Base-by-base conservation (phyloP, 1,284 basidiomycete species). In the Apiotrichum laibachii region DNA sequence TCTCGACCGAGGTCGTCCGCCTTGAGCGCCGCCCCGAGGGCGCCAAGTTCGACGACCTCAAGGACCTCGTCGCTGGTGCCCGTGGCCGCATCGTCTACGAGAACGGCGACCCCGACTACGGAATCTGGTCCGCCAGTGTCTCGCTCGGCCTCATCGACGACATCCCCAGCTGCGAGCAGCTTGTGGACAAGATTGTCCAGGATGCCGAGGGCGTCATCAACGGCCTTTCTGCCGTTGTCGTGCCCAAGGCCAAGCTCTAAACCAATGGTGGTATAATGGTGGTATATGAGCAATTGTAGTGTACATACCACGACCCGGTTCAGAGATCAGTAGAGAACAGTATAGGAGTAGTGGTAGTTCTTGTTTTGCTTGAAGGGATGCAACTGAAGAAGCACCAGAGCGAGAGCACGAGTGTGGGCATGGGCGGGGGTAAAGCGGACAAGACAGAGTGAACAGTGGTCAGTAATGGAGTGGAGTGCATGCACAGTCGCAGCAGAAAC, bases 111-210 rank as follows among this genome's bases (percentile, higher is more conserved):
- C 80, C 85, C 0, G 90, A 97, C 64, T 86, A 87, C 64, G 93
- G 94, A 2, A 87, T 95, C 62, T 96, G 93, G 92, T 73, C 72
- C 49, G 87, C 87, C 13, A 88, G 90, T n/a, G 83, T 92, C 64
- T 80, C 81, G 15, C 73, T 92, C 57, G 93, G 92, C 1, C 79
- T 96, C 61, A 93, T 95, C 72, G 82, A 89, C 57, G 91, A 95
- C 73, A 86, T 92, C 53, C 90, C 91, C 18, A 88, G 87, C 1
- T 95, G 92, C 79, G 81, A 88, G 65, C 88, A 83, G 56, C 80
- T 97, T 22, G 69, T 95, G 53, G 71, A 76, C 22, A 81, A 84
- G 65, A 85, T 96, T 53, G 92, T 90, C 79, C 80, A 73, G 53
- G 92, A 94, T 69, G 88, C 88, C 1, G 88, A 90, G 75, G 83